phyloP scores from a whole-genome alignment of 1,284 basidiomycete genomes.

The Cerrena zonata region DNA sequence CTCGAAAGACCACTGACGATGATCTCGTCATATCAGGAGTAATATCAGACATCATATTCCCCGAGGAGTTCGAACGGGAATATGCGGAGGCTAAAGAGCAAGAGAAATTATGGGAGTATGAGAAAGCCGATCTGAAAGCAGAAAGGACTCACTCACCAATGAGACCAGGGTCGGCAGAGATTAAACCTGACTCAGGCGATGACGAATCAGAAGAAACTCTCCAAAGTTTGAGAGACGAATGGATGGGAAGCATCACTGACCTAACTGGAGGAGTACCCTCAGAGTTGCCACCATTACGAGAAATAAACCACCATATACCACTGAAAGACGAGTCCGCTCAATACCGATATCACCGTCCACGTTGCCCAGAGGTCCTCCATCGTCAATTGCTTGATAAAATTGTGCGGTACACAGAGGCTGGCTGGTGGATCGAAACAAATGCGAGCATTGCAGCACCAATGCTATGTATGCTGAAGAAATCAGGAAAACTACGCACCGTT shows the following conservation, averaged over 20 bases:
- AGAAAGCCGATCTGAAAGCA: not conserved
- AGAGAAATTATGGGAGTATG: not conserved
- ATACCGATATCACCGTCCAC: slow-evolving; percentile 26
- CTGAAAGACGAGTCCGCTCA: slow-evolving; percentile 28
- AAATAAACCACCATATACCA: slow-evolving; percentile 35
- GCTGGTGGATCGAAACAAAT: slow-evolving; percentile 25
- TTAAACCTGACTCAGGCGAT: no score
- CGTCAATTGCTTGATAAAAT: slow-evolving; percentile 25
- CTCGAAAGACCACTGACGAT: not conserved
- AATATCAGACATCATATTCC: not conserved
- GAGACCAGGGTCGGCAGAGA: not conserved
- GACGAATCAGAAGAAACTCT: slow-evolving; percentile 12
- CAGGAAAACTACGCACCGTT: slow-evolving; percentile 26
- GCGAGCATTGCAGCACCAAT: slow-evolving; percentile 31
- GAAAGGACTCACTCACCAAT: not conserved
- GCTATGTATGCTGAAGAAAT: slow-evolving; percentile 19
- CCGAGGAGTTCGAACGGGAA: not conserved
- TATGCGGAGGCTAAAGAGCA: not conserved
- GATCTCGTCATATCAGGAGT: not conserved
- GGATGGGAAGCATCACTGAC: slow-evolving; percentile 19
- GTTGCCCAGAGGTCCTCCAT: slow-evolving; percentile 27
- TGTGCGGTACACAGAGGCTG: slow-evolving; percentile 23
- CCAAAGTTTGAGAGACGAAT: slow-evolving; percentile 25
- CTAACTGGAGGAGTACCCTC: slow-evolving; percentile 15
- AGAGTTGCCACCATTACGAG: slow-evolving; percentile 29